Evolutionary conservation across 169 alveolate genomes (phyloP).

Genomic region (Cryptosporidium ubiquitum): DNA sequence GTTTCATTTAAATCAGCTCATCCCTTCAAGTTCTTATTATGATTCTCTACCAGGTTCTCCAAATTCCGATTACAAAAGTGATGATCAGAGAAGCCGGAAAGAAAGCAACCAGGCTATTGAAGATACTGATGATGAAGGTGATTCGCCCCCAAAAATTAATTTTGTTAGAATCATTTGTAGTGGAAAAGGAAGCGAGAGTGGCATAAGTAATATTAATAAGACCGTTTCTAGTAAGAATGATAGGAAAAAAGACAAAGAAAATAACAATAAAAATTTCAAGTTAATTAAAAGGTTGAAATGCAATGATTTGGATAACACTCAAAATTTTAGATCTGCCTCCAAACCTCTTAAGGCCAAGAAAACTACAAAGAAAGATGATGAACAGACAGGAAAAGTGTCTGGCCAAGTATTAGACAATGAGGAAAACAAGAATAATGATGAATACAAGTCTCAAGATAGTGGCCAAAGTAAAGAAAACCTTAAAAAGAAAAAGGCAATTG

Average conservation of each 20-base stretch:
- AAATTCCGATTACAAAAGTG: neutral
- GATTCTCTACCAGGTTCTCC: neutral
- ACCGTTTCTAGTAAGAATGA: neutral
- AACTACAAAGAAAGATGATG: neutral
- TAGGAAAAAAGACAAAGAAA: neutral
- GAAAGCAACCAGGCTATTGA: neutral
- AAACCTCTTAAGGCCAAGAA: neutral
- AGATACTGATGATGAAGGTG: neutral
- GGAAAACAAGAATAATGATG: neutral
- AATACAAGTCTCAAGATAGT: neutral
- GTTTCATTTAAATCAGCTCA: neutral
- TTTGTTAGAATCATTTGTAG: slow-evolving; percentile 30
- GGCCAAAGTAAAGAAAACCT: neutral
- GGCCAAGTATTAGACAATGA: neutral
- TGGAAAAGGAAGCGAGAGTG: neutral
- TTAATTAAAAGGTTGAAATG: neutral
- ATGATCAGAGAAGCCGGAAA: neutral
- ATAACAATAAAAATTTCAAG: neutral
- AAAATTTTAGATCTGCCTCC: neutral
- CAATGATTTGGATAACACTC: neutral
- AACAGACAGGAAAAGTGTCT: neutral
- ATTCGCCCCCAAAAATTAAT: slow-evolving; percentile 3
- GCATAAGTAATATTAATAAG: neutral
- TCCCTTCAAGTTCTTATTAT: neutral
- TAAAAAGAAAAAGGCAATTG: neutral